Conservation (phyloP, 805 yeast species). For the Candida vaughaniae region DNA sequence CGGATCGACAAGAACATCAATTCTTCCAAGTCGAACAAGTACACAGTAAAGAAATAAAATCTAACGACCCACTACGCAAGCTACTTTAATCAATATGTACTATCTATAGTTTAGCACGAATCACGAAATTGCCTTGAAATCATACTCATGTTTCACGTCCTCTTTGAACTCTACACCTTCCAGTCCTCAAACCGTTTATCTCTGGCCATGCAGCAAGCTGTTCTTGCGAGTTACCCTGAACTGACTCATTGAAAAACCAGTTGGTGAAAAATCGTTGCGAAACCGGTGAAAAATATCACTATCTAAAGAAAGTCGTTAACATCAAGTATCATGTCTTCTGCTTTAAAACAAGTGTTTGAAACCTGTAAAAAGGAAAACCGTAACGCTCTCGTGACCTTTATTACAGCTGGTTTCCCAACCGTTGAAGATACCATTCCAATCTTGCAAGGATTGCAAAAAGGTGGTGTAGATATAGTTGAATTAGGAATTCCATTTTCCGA, state of each 20-base stretch:
- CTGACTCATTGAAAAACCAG: conserved; percentile 24
- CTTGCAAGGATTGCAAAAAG: conserved; percentile 83
- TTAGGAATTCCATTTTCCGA: conserved; percentile 96
- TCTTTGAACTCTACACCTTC: no score
- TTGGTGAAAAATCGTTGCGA: no score
- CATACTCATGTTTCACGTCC: no score
- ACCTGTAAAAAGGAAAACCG: conserved; percentile 66
- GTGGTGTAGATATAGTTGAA: conserved; percentile 95
- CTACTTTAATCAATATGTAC: no score
- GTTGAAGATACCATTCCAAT: conserved; percentile 85
- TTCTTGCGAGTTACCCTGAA: conserved; percentile 19
- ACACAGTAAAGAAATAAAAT: conserved; percentile 1
- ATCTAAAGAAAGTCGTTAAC: no score
- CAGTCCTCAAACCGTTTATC: no score
- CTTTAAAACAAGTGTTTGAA: conserved; percentile 58
- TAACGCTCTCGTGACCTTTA: conserved; percentile 84
- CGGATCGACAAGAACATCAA: conserved; percentile 4
- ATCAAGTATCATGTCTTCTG: conserved; percentile 45
- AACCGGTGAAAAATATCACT: not conserved
- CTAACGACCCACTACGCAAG: no score
- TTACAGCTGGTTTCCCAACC: conserved; percentile 93
- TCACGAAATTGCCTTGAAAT: no score
- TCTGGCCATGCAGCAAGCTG: no score
- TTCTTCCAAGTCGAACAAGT: conserved; percentile 6
- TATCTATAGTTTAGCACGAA: no score